Evolutionary conservation across 2,329 filamentous ascomycete species (phyloP).

Genomic region (Aspergillus alliaceus): DNA sequence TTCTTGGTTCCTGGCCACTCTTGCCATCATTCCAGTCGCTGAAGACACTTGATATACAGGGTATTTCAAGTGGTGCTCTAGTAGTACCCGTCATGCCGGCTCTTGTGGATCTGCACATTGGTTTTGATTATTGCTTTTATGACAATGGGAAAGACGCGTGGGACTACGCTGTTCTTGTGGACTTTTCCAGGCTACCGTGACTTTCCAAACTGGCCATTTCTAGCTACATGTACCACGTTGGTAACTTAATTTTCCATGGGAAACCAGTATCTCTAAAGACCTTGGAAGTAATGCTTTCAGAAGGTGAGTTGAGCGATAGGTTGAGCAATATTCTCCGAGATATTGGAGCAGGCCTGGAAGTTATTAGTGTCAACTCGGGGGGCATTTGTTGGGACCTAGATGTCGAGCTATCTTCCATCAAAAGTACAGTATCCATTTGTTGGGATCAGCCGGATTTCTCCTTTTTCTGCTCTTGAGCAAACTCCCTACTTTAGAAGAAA

Average conservation of each 20-base stretch:
- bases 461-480: neutral
- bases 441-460: neutral
- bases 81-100: neutral
- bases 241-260: neutral
- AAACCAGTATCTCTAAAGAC: neutral
- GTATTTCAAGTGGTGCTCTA: no score
- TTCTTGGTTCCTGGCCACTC: no score
- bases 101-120: neutral
- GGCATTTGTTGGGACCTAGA: neutral
- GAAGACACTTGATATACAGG: no score
- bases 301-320: neutral
- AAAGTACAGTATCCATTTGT: neutral
- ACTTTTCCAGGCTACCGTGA: neutral
- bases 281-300: neutral
- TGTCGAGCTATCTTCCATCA: conserved; percentile 1
- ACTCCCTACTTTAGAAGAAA: neutral
- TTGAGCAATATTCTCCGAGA: conserved; percentile 1
- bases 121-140: neutral
- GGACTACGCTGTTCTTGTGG: conserved; percentile 1
- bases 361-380: neutral
- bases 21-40: no score
- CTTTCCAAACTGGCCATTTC: neutral
- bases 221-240: neutral
- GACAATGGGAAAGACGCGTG: neutral
- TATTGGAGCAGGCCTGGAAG: neutral